Percentiles rank a stretch among this genome's conserved stretches.
These are phyloP conservation scores for Exserohilum rostratum DNA, from an alignment of 2,329 filamentous ascomycete genomes.

Conservation along the genomic window DNA sequence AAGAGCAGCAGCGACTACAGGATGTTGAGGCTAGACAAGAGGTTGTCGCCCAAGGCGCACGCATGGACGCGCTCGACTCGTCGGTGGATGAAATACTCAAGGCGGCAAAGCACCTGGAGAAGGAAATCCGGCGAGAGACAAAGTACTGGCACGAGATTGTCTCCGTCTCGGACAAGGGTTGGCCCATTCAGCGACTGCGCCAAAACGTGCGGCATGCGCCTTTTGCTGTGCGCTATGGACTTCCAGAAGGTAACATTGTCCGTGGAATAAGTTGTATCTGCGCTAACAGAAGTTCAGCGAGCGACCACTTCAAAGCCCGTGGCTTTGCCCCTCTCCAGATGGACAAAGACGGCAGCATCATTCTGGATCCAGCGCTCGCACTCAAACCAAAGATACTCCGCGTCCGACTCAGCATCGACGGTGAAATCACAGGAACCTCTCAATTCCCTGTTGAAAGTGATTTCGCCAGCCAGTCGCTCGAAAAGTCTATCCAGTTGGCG, in stretches of 20 bases:
- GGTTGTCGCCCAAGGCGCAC: conserved; percentile 70
- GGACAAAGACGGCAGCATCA: conserved; percentile 73
- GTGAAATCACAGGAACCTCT: conserved; percentile 63
- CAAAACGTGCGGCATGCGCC: conserved; percentile 68
- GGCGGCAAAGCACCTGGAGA: conserved; percentile 73
- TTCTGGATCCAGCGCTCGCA: conserved; percentile 71
- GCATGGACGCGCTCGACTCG: conserved; percentile 75
- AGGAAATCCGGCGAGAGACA: conserved; percentile 79
- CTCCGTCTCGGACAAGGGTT: conserved; percentile 80
- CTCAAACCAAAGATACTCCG: conserved; percentile 66
- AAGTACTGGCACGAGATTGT: conserved; percentile 90
- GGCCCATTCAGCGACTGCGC: conserved; percentile 67
- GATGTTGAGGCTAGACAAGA: conserved; percentile 49
- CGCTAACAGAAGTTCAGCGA: conserved; percentile 48
- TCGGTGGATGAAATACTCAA: conserved; percentile 75
- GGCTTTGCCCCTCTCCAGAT: conserved; percentile 83
- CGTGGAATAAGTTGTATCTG: neutral
- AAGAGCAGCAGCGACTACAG: conserved; percentile 41
- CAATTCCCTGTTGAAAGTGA: conserved; percentile 40
- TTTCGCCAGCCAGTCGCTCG: conserved; percentile 61
- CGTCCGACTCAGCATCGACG: conserved; percentile 67
- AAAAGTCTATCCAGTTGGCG: conserved; percentile 73
- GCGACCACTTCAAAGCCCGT: conserved; percentile 65
- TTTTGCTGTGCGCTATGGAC: conserved; percentile 87
- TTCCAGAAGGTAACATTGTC: conserved; percentile 68